Conservation (phyloP, 176 grass and related monocot genomes). For the Triticum dicoccoides region DNA sequence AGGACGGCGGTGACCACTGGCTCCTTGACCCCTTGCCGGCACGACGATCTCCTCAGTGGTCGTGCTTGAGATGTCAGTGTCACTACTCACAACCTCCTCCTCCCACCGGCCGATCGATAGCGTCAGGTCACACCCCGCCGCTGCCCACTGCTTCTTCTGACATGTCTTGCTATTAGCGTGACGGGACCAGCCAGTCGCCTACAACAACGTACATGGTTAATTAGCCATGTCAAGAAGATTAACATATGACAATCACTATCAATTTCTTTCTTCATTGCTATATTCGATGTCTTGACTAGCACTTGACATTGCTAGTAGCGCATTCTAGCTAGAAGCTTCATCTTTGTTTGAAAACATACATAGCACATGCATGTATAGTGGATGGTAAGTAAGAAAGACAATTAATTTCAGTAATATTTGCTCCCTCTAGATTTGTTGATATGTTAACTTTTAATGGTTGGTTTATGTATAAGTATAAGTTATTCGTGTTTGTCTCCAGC, state of each 20-base stretch:
- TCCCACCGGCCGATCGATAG: constrained; percentile 35
- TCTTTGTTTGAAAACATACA: not conserved
- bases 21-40: not conserved
- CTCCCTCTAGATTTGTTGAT: not conserved
- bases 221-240: not conserved
- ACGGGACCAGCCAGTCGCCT: not conserved
- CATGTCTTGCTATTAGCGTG: not conserved
- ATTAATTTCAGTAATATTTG: not conserved
- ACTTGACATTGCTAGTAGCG: too few species aligned
- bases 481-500: not conserved
- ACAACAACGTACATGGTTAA: not conserved
- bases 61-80: constrained; percentile 35
- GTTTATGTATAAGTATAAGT: not conserved
- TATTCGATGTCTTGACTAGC: not conserved
- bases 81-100: not conserved
- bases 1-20: not conserved
- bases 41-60: constrained; percentile 31
- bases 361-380: not conserved
- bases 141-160: not conserved
- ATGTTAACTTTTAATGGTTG: not conserved
- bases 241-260: not conserved
- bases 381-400: not conserved
- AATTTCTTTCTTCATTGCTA: not conserved
- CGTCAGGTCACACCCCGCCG: constrained; percentile 22
- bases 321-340: constrained; percentile 18